Evolutionary conservation across 306 rosid genomes (phyloP).

Genomic region (Sicyos edulis): DNA sequence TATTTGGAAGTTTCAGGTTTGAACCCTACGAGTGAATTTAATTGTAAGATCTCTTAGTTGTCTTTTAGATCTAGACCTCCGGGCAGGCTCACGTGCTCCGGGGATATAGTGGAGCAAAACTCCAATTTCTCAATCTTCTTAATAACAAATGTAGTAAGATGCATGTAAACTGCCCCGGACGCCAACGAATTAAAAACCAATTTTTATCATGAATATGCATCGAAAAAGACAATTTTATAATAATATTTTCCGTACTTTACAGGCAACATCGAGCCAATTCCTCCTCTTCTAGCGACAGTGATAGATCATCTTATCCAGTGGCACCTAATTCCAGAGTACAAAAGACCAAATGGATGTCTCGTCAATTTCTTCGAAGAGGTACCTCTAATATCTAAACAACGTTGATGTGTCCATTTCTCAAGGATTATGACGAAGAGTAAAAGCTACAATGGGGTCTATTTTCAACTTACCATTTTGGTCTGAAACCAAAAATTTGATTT

Average conservation of each 20-base stretch:
- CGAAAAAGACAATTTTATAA: neutral
- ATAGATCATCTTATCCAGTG: slow-evolving; percentile 88
- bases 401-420: neutral
- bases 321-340: slow-evolving; percentile 90
- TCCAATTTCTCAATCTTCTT: no score
- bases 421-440: neutral
- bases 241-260: slow-evolving; percentile 17
- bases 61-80: no score
- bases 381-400: slow-evolving; percentile 12
- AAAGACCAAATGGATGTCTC: slow-evolving; percentile 90
- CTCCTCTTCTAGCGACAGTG: slow-evolving; percentile 62
- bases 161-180: no score
- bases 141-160: no score
- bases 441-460: neutral
- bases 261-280: slow-evolving; percentile 89
- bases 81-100: no score
- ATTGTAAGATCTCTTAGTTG: no score
- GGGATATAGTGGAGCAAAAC: no score
- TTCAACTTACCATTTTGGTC: neutral
- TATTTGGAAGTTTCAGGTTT: no score
- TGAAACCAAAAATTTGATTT: neutral
- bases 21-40: no score
- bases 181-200: no score
- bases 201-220: no score
- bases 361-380: slow-evolving; percentile 96